phyloP scores from a whole-genome alignment of 169 alveolate genomes.

The Plasmodium knowlesi region DNA sequence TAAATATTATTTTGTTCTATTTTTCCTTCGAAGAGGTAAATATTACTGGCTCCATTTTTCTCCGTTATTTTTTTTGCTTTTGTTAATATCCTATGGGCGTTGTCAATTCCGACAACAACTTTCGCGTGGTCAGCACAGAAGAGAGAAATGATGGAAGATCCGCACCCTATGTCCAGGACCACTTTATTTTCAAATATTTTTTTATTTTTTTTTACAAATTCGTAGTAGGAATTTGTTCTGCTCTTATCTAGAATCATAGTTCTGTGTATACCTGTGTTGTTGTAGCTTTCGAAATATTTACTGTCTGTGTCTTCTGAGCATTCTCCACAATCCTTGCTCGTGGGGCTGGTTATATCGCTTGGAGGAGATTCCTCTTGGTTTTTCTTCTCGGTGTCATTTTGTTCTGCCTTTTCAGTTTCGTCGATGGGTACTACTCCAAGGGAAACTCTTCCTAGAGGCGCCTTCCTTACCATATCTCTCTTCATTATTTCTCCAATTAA shows the following conservation, averaged over 20 bases:
- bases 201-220: slow-evolving; percentile 86
- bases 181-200: slow-evolving; percentile 89
- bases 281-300: slow-evolving; percentile 92
- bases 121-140: slow-evolving; percentile 91
- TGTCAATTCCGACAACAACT: slow-evolving; percentile 92
- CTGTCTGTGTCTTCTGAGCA: slow-evolving; percentile 48
- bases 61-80: slow-evolving; percentile 92
- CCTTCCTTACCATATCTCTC: slow-evolving; percentile 31
- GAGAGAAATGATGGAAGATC: slow-evolving; percentile 96
- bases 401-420: not conserved
- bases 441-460: not conserved
- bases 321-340: not conserved
- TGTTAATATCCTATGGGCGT: slow-evolving; percentile 92
- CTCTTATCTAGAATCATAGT: slow-evolving; percentile 93
- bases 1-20: slow-evolving; percentile 88
- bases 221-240: slow-evolving; percentile 92
- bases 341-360: not conserved
- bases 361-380: not conserved
- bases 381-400: not conserved
- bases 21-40: slow-evolving; percentile 89
- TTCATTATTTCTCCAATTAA: slow-evolving; percentile 47
- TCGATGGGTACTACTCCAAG: not conserved
- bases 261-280: slow-evolving; percentile 91
- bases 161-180: slow-evolving; percentile 98
- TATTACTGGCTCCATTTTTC: slow-evolving; percentile 94